A percentile compares a stretch with the other conserved stretches of the same genome.
Conservation (phyloP, 495 filamentous ascomycete species). For the Aspergillus mulundensis region DNA sequence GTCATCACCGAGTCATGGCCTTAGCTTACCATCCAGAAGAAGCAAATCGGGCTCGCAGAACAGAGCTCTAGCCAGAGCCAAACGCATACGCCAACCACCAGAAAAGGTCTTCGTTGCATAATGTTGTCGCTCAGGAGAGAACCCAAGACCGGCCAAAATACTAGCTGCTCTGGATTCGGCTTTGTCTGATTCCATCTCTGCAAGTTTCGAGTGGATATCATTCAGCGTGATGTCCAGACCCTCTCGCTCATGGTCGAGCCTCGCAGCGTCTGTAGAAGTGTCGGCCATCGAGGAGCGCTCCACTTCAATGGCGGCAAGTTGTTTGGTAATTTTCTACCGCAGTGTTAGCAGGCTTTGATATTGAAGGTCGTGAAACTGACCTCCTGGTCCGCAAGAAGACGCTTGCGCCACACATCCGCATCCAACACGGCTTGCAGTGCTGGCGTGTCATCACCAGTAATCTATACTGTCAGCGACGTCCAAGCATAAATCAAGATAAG, state of each 20-base stretch:
- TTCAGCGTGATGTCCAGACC: conserved; percentile 82
- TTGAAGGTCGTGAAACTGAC: conserved; percentile 42
- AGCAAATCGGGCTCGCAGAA: conserved; percentile 98
- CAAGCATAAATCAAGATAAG: not conserved
- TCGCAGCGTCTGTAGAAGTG: conserved; percentile 78
- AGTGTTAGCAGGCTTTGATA: not conserved
- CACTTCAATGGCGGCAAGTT: conserved; percentile 75
- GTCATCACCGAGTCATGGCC: not conserved
- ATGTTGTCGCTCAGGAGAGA: conserved; percentile 90
- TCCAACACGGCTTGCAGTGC: conserved; percentile 95
- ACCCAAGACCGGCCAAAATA: conserved; percentile 94
- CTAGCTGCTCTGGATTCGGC: conserved; percentile 92
- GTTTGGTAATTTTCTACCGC: conserved; percentile 71
- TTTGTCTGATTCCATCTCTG: conserved; percentile 99
- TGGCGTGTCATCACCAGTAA: conserved; percentile 92
- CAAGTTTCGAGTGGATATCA: conserved; percentile 86
- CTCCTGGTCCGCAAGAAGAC: conserved; percentile 83
- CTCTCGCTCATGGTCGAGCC: conserved; percentile 80
- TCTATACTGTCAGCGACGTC: conserved; percentile 43
- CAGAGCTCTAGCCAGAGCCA: conserved; percentile 88
- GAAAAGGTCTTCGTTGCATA: conserved; percentile 97
- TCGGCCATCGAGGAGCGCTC: conserved; percentile 77
- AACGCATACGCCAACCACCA: conserved; percentile 98
- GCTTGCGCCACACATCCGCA: conserved; percentile 98
- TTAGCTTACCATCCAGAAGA: conserved; percentile 68